Base-by-base conservation (phyloP, 1,284 basidiomycete genomes). In the Apiotrichum mycotoxinovorans region DNA sequence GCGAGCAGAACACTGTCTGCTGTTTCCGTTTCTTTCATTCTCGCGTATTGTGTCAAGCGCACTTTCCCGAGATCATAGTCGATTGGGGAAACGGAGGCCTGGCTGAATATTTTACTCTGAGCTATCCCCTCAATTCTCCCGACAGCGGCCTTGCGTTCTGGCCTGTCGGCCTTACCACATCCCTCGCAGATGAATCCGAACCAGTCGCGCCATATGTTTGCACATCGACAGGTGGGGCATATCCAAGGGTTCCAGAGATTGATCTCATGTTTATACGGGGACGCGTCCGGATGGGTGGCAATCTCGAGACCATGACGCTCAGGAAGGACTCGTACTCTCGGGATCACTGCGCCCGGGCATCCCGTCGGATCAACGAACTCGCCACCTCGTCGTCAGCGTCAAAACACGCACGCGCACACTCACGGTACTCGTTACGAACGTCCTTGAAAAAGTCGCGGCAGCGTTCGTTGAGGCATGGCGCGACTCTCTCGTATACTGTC, bases 201-300 rank as follows among this genome's bases (percentile, higher is more conserved):
- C 74, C 74, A 76, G n/a, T 65, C 60, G 22, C 60, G 57, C 12
- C 71, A 54, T 51, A 74, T 70, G 46, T 71, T 68, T 12, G 72
- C 71, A 45, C 64, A 60, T 2, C 66, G 67, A 45, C 74, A 76
- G 40, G 60, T 60, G 10, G 52, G 30, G 42, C 74, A 76, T 34
- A 70, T 66, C 69, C 69, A 74, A 2, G 68, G 68, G 40, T 55
- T 60, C 74, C 74, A 76, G 43, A 61, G 65, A 15, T 70, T 66
- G 23, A 59, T 52, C 14, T 68, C n/a, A n/a, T n/a, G n/a, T n/a
- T n/a, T n/a, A n/a, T n/a, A n/a, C n/a, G n/a, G 67, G 2, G 62
- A 59, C 15, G 66, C 56, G 5, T 52, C 38, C 9, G 61, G 60
- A 35, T 52, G 54, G 15, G 54, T n/a, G 17, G 62, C 54, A 30